Conservation (phyloP, 352 stramenopile species). For the Pythium plurisporium region DNA sequence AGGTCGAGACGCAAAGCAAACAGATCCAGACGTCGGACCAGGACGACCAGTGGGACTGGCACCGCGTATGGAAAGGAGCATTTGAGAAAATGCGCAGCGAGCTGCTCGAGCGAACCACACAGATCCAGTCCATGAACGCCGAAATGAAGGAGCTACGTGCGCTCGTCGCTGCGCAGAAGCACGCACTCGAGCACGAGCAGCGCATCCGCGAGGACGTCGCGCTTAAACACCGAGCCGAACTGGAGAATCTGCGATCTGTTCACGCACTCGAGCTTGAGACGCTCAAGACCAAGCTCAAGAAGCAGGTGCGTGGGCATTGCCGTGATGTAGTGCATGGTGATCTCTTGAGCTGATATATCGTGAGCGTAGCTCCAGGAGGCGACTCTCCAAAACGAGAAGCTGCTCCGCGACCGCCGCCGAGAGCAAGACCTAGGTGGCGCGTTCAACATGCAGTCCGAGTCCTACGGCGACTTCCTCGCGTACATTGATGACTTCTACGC, state of each 20-base stretch:
- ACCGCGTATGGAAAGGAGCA: conserved; percentile 63
- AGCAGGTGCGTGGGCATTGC: conserved; percentile 28
- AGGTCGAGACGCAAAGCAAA: conserved; percentile 33
- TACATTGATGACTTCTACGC: conserved; percentile 72
- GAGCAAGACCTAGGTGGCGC: conserved; percentile 17
- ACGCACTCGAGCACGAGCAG: conserved; percentile 34
- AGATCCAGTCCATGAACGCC: conserved; percentile 27
- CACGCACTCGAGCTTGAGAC: conserved; percentile 49
- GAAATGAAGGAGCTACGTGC: conserved; percentile 57
- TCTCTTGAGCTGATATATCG: neutral
- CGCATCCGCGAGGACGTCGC: conserved; percentile 28
- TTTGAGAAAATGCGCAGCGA: conserved; percentile 57
- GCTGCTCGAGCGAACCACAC: conserved; percentile 27
- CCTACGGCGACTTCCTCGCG: conserved; percentile 46
- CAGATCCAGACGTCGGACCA: conserved; percentile 55
- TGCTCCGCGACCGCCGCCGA: conserved; percentile 33
- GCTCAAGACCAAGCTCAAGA: conserved; percentile 41
- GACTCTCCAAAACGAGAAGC: conserved; percentile 40
- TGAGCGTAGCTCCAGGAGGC: conserved; percentile 25
- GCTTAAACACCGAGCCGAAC: conserved; percentile 34
- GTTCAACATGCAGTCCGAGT: conserved; percentile 37
- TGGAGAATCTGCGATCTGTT: conserved; percentile 39
- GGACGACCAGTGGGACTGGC: conserved; percentile 67
- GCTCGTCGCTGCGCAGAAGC: conserved; percentile 36
- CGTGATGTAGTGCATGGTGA: neutral